phyloP scores from a whole-genome alignment of 768 basidiomycete species.

The Botryobasidium botryosum region DNA sequence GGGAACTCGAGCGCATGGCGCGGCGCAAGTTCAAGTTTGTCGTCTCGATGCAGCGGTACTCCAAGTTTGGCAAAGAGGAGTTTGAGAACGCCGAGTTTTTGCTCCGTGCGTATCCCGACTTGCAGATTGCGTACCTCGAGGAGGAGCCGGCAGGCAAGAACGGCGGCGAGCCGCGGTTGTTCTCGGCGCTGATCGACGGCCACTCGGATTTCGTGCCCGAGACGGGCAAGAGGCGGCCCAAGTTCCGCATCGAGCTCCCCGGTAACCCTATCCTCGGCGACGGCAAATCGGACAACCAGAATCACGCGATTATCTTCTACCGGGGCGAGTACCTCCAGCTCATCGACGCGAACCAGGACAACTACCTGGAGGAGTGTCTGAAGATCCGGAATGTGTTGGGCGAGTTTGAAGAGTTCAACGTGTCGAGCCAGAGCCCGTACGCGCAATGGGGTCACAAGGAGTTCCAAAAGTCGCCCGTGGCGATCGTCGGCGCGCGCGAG shows the following conservation, averaged over 20 bases:
- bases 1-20: constrained; percentile 94
- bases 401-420: constrained; percentile 88
- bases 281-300: constrained; percentile 99
- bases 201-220: constrained; percentile 91
- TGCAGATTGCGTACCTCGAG: constrained; percentile 96
- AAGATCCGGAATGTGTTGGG: constrained; percentile 97
- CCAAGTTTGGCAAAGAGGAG: constrained; percentile 99
- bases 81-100: constrained; percentile 98
- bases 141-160: constrained; percentile 90
- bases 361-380: constrained; percentile 97
- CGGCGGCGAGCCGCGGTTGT: constrained; percentile 87
- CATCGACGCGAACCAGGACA: constrained; percentile 99
- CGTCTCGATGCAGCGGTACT: constrained; percentile 98
- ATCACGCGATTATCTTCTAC: constrained; percentile 98
- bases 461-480: constrained; percentile 75
- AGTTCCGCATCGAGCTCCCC: constrained; percentile 96
- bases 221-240: constrained; percentile 76
- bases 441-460: constrained; percentile 79
- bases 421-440: constrained; percentile 82
- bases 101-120: constrained; percentile 90
- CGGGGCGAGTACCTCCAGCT: constrained; percentile 98
- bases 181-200: constrained; percentile 92
- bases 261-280: constrained; percentile 99
- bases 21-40: constrained; percentile 98
- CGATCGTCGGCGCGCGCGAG: constrained; percentile 96